Evolutionary conservation across 805 yeast genomes (phyloP), one percentile per base, ranked within the genome.

Genomic region (Maudiozyma barnettii): DNA sequence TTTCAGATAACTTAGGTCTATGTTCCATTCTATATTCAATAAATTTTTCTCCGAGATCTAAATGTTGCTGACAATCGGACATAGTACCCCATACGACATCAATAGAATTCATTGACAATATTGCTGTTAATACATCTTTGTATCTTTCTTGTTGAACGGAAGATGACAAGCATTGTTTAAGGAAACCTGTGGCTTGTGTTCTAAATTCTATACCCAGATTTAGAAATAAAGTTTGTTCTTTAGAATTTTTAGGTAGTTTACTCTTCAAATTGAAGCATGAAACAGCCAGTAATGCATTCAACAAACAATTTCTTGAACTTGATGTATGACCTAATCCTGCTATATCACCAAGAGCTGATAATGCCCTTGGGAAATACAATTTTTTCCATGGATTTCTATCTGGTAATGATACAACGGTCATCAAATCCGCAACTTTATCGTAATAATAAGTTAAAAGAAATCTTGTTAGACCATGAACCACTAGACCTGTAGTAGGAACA

Each of bases 51-150:
- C 95, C 84, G 56, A 88, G 78, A 46, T 79, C 76, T 46, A 88
- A 70, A 65, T 86, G 86, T 49, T 80, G 75, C 52, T 78, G 79
- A 58, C 95, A 86, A 54, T 84, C 93, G 47, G 84, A 81, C 90
- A 85, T 84, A 1, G 91, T 80, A 2, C 96, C 95, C 87, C 95
- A 84, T 14, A 86, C 90, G 45, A 86, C 81, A 66, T 88, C 95
- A 45, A 88, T 84, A 6, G 90, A 81, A 43, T 82, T 86, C 95
- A 87, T 85, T 2, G 93, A 81, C 61, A 88, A 72, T 20, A 85
- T 81, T 0, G 95, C 93, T 44, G 87, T 84, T 23, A 88, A 63
- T 4, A 86, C 84, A 59, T 87, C 95, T 59, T 88, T 87, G 63
- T 88, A 87, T 60, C 84, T 83, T 57, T 84, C 86, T 46, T 51